A percentile compares a stretch with the other conserved stretches of the same genome.
These are phyloP conservation scores for Farysia itapuensis DNA, from an alignment of 1,284 basidiomycete genomes.

Conservation along the genomic window DNA sequence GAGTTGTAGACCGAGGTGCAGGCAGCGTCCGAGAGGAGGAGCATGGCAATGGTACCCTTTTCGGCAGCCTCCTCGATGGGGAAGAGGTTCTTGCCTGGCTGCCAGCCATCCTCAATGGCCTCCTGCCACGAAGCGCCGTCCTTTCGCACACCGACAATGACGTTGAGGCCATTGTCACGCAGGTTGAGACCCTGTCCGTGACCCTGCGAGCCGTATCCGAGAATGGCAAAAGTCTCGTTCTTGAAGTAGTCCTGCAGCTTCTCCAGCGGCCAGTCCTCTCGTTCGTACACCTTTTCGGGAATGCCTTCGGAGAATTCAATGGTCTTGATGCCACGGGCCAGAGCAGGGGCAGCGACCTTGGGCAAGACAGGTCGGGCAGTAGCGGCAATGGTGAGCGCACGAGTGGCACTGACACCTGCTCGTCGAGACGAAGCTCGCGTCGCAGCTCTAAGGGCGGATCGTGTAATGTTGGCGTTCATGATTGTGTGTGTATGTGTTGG, in stretches of 20 bases:
- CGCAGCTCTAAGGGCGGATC: slow-evolving; percentile 40
- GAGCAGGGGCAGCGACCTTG: slow-evolving; percentile 34
- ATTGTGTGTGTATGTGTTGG: neutral
- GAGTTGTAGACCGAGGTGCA: slow-evolving; percentile 92
- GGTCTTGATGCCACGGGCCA: slow-evolving; percentile 77
- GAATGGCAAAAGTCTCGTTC: slow-evolving; percentile 92
- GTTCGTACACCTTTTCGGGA: slow-evolving; percentile 95
- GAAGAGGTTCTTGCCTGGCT: slow-evolving; percentile 96
- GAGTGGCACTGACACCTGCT: slow-evolving; percentile 26
- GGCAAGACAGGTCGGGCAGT: slow-evolving; percentile 29
- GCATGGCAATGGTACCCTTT: slow-evolving; percentile 98
- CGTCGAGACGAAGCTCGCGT: slow-evolving; percentile 34
- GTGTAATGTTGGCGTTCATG: slow-evolving; percentile 44
- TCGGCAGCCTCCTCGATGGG: slow-evolving; percentile 96
- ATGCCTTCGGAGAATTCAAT: slow-evolving; percentile 88
- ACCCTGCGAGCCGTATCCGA: slow-evolving; percentile 90
- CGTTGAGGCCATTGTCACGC: slow-evolving; percentile 97
- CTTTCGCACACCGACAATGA: slow-evolving; percentile 97
- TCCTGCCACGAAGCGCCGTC: slow-evolving; percentile 95
- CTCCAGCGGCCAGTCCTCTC: slow-evolving; percentile 94
- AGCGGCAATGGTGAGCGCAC: slow-evolving; percentile 36
- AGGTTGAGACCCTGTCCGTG: slow-evolving; percentile 98
- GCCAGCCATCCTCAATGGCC: slow-evolving; percentile 96
- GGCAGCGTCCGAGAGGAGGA: slow-evolving; percentile 96
- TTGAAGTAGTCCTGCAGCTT: slow-evolving; percentile 96